Base-by-base conservation (phyloP, 1,139 yeast species). In the Saccharomyces hybrid region DNA sequence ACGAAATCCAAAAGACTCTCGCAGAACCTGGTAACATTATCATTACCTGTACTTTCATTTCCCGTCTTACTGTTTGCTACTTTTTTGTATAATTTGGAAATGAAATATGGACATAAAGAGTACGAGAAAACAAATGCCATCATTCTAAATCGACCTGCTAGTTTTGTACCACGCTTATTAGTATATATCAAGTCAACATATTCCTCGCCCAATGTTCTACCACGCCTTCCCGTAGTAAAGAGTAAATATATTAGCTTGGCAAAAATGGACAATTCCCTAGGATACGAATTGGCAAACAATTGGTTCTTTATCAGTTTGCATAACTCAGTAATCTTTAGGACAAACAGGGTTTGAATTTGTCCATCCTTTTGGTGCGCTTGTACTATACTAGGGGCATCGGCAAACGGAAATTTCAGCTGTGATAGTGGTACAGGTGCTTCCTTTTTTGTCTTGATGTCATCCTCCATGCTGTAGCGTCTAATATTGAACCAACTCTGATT, bases 181-280 rank as follows among this genome's bases (percentile, higher is more conserved):
- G 88, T 87, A 64, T 89, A 88, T 20, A 85, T 74, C 55, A 91
- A 73, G 69, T 91, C 96, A 16, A 91, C 93, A 68, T 91, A 91
- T 70, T 93, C 98, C 67, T 91, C 98, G 0, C 99, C 99, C 38
- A 91, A 73, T 0, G 98, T 91, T 55, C 95, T 76, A 4, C 88
- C 82, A 0, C 95, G 93, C 3, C 81, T 58, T 14, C 86, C 69
- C 0, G 96, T 89, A 0, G 97, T 91, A 41, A 88, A 72, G 1
- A 77, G 73, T 28, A 88, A 73, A 64, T 91, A 90, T 1, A 83
- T 52, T 2, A 84, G 71, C 54, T 84, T 81, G 4, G 87, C 80
- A 2, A 74, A 69, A 0, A 82, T 77, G 0, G 84, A 73, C 26
- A 90, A 75, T 61, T 85, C 89, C 50, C 81, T 78, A 0, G 86